phyloP scores from a whole-genome alignment of 495 filamentous ascomycete genomes.

The Penicillium antarcticum region DNA sequence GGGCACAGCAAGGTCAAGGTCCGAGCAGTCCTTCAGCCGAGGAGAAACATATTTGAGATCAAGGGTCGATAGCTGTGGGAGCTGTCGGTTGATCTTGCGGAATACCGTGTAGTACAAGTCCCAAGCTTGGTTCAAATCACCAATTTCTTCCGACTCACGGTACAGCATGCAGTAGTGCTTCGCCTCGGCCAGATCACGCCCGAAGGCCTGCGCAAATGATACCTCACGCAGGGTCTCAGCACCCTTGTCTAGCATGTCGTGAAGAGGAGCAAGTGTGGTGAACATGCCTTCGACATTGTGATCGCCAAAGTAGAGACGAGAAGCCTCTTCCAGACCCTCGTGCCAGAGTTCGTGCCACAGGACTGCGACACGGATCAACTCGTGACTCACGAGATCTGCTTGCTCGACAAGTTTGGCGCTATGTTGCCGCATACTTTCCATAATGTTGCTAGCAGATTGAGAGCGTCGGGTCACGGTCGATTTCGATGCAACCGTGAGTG shows the following conservation, averaged over 20 bases:
- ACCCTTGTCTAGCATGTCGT: slow-evolving; percentile 84
- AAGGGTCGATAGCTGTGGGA: slow-evolving; percentile 86
- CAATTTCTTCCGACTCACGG: slow-evolving; percentile 77
- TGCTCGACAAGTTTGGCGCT: slow-evolving; percentile 93
- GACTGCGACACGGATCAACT: slow-evolving; percentile 94
- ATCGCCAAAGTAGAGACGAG: slow-evolving; percentile 87
- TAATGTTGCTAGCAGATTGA: slow-evolving; percentile 82
- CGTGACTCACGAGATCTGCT: slow-evolving; percentile 87
- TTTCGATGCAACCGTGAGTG: slow-evolving; percentile 98
- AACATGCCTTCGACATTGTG: slow-evolving; percentile 98
- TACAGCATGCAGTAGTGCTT: slow-evolving; percentile 95
- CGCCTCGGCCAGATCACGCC: slow-evolving; percentile 88
- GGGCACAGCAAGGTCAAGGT: slow-evolving; percentile 88
- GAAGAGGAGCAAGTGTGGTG: slow-evolving; percentile 79
- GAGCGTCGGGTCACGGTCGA: slow-evolving; percentile 77
- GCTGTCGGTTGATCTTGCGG: slow-evolving; percentile 89
- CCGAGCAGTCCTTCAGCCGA: slow-evolving; percentile 73
- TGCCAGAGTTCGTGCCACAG: slow-evolving; percentile 99
- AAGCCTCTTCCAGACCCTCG: slow-evolving; percentile 96
- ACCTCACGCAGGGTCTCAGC: slow-evolving; percentile 92
- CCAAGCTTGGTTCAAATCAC: slow-evolving; percentile 96
- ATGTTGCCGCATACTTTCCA: slow-evolving; percentile 97
- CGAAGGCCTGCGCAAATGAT: slow-evolving; percentile 96
- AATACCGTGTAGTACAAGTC: slow-evolving; percentile 98
- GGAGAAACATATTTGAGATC: slow-evolving; percentile 96